Evolutionary conservation across 2,329 filamentous ascomycete genomes (phyloP).

Genomic region (Pseudocercospora cruenta): DNA sequence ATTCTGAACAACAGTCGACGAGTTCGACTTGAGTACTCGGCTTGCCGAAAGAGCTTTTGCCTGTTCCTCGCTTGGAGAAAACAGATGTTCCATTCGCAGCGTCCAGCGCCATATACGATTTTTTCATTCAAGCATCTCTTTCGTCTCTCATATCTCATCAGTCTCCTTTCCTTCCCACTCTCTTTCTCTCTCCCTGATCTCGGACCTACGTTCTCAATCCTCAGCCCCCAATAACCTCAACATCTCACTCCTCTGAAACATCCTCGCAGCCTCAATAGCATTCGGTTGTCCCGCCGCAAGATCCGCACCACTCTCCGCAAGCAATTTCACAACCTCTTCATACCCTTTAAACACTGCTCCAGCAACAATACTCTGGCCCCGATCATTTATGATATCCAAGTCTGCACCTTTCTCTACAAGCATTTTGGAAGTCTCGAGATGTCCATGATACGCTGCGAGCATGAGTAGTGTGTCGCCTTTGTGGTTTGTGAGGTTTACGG

Average conservation of each 20-base stretch:
- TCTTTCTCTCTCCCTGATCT: too few species aligned
- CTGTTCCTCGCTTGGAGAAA: too few species aligned
- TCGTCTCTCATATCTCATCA: neutral
- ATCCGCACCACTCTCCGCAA: constrained; percentile 50
- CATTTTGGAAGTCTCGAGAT: constrained; percentile 62
- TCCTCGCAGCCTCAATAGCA: constrained; percentile 51
- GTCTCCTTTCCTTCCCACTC: neutral
- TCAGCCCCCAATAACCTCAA: constrained; percentile 42
- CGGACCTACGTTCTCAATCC: constrained; percentile 7
- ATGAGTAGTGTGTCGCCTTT: constrained; percentile 76
- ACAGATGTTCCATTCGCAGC: too few species aligned
- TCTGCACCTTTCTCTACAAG: constrained; percentile 67
- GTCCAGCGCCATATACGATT: too few species aligned
- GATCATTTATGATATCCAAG: constrained; percentile 68
- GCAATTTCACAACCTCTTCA: constrained; percentile 62
- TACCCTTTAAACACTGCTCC: constrained; percentile 75
- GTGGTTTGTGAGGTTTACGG: constrained; percentile 71
- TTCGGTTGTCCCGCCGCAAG: constrained; percentile 47
- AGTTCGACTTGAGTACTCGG: too few species aligned
- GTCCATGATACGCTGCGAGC: constrained; percentile 72
- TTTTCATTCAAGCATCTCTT: neutral
- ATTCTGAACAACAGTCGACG: too few species aligned
- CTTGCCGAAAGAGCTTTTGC: too few species aligned
- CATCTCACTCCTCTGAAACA: constrained; percentile 49
- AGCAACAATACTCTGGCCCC: constrained; percentile 69